phyloP scores from a whole-genome alignment of 441 rosid species.

The Erysimum pusillum region DNA sequence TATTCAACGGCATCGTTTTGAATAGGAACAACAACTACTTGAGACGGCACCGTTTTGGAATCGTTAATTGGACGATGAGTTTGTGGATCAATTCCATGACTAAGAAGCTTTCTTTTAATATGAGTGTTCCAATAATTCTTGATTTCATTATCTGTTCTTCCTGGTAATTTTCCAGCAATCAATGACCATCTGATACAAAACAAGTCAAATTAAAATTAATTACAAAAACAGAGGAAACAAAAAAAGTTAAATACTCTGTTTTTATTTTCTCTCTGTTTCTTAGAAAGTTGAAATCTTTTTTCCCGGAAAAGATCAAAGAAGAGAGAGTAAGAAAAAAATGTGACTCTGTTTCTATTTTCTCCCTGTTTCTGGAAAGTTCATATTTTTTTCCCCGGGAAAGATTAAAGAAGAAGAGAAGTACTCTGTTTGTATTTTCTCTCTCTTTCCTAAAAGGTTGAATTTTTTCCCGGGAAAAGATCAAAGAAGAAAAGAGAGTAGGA shows the following conservation, averaged over 20 bases:
- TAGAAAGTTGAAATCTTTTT: not conserved
- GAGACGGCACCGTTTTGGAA: slow-evolving; percentile 39
- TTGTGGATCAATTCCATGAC: slow-evolving; percentile 81
- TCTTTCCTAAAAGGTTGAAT: not conserved
- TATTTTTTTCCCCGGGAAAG: slow-evolving; percentile 26
- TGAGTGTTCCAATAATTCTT: slow-evolving; percentile 85
- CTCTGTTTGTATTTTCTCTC: slow-evolving; percentile 16
- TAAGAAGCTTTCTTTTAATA: slow-evolving; percentile 70
- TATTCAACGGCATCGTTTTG: slow-evolving; percentile 38
- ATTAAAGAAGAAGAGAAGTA: not conserved
- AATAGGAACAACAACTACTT: not conserved
- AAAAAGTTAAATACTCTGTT: not conserved
- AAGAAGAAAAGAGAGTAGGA: not conserved
- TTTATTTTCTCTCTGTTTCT: slow-evolving; percentile 1
- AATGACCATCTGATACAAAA: slow-evolving; percentile 64
- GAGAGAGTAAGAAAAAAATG: not conserved
- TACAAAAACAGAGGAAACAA: slow-evolving; percentile 2
- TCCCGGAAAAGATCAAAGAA: not conserved
- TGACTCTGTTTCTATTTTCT: not conserved
- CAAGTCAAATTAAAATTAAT: not conserved
- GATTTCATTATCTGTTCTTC: slow-evolving; percentile 78
- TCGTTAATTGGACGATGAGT: slow-evolving; percentile 60
- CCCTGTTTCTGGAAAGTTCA: slow-evolving; percentile 7
- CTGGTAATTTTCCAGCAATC: slow-evolving; percentile 76
- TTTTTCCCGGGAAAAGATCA: not conserved